phyloP scores from a whole-genome alignment of 2,329 filamentous ascomycete genomes.

The Aureobasidium zeae region DNA sequence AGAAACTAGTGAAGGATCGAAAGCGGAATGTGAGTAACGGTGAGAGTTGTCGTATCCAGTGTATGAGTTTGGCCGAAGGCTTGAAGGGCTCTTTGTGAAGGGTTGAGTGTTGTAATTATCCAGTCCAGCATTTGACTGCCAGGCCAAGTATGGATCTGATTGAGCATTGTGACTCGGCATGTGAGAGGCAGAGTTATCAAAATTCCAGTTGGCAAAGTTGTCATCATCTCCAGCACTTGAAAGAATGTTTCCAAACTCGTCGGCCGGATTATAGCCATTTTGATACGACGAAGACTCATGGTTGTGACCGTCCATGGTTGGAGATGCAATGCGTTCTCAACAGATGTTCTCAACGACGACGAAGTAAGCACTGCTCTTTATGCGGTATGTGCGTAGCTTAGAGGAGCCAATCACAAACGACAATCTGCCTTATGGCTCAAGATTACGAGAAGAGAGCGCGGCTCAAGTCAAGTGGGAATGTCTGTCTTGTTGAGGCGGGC shows the following conservation, averaged over 20 bases:
- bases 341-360: not conserved
- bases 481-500: constrained; percentile 14
- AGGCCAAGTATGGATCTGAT: constrained; percentile 18
- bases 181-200: constrained; percentile 13
- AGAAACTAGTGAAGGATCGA: constrained; percentile 17
- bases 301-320: constrained; percentile 21
- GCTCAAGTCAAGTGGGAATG: constrained; percentile 16
- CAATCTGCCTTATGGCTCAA: constrained; percentile 16
- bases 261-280: constrained; percentile 19
- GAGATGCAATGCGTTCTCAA: constrained; percentile 11
- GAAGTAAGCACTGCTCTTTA: constrained; percentile 6
- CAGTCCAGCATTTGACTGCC: constrained; percentile 18
- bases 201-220: constrained; percentile 15
- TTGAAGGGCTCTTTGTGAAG: constrained; percentile 20
- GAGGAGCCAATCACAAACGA: constrained; percentile 16
- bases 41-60: constrained; percentile 19
- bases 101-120: constrained; percentile 20
- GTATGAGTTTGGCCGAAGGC: constrained; percentile 17
- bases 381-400: constrained; percentile 9
- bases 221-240: constrained; percentile 14
- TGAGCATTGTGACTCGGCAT: constrained; percentile 14
- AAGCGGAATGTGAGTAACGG: constrained; percentile 11
- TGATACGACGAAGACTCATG: constrained; percentile 21
- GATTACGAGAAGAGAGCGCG: constrained; percentile 13
- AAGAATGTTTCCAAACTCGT: constrained; percentile 17